Evolutionary conservation across 148 eudicot species (phyloP).

Genomic region (Vaccinium corymbosum): DNA sequence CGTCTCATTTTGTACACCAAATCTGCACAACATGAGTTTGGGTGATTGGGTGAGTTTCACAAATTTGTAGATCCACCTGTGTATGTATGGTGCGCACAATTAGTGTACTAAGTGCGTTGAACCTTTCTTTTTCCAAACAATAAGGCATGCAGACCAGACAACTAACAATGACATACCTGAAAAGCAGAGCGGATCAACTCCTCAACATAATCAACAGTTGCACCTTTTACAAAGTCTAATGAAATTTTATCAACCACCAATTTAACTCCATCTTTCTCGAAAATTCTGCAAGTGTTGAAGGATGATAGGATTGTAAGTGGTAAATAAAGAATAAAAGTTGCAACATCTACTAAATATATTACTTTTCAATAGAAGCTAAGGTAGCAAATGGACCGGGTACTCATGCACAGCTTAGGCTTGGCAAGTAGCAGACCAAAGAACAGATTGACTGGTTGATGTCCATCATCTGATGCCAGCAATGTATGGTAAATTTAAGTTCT

Average conservation of each 20-base stretch:
- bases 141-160: constrained; percentile 8
- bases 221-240: constrained; percentile 87
- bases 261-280: constrained; percentile 86
- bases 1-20: neutral
- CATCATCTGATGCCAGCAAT: neutral
- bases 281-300: constrained; percentile 45
- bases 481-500: neutral
- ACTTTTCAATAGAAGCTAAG: neutral
- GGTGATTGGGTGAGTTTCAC: neutral
- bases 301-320: neutral
- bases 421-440: neutral
- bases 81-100: neutral
- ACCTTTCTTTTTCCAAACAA: neutral
- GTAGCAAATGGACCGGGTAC: neutral
- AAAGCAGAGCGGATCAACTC: constrained; percentile 97
- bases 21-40: neutral
- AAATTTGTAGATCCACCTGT: neutral
- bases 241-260: constrained; percentile 86
- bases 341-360: constrained; percentile 1
- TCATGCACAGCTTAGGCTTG: neutral
- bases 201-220: constrained; percentile 93
- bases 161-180: constrained; percentile 48
- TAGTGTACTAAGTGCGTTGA: neutral
- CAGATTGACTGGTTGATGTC: neutral
- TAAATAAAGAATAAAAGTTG: neutral